Conservation (phyloP, 257 asterid genomes). For the Leonotis leonurus region DNA sequence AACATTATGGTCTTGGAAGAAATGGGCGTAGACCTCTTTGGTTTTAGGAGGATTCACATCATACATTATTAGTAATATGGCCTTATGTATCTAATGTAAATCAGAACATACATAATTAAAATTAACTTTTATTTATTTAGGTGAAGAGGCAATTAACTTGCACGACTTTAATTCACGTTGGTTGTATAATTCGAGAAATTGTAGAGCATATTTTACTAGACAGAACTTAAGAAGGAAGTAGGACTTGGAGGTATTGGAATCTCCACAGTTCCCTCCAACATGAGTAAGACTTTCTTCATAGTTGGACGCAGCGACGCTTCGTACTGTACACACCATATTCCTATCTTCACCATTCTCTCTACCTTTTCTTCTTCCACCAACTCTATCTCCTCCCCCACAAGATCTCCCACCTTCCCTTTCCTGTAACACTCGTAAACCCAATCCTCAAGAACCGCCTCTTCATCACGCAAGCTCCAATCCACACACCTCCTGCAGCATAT, state of each 20-base stretch:
- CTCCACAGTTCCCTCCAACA: slow-evolving; percentile 57
- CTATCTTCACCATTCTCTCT: slow-evolving; percentile 37
- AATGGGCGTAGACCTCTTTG: too few relatives aligned
- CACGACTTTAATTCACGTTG: too few relatives aligned
- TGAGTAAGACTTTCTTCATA: slow-evolving; percentile 44
- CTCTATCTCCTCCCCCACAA: slow-evolving; percentile 28
- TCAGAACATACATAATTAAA: too few relatives aligned
- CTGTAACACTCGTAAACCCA: slow-evolving; percentile 32
- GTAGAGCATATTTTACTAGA: too few relatives aligned
- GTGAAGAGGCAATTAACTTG: too few relatives aligned
- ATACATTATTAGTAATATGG: too few relatives aligned
- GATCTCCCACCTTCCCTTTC: slow-evolving; percentile 15
- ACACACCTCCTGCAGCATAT: slow-evolving; percentile 30
- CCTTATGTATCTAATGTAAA: too few relatives aligned
- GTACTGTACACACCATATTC: slow-evolving; percentile 54
- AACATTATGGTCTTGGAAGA: too few relatives aligned
- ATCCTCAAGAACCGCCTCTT: slow-evolving; percentile 41
- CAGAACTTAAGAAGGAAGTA: slow-evolving; percentile 31
- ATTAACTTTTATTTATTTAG: too few relatives aligned
- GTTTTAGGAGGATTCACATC: too few relatives aligned
- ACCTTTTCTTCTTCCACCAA: slow-evolving; percentile 22
- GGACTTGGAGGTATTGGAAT: slow-evolving; percentile 51
- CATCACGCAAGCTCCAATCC: slow-evolving; percentile 26
- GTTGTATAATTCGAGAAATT: too few relatives aligned
- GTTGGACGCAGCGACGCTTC: slow-evolving; percentile 48